Base-by-base conservation (phyloP, 306 rosid genomes). In the Rosa rugosa region DNA sequence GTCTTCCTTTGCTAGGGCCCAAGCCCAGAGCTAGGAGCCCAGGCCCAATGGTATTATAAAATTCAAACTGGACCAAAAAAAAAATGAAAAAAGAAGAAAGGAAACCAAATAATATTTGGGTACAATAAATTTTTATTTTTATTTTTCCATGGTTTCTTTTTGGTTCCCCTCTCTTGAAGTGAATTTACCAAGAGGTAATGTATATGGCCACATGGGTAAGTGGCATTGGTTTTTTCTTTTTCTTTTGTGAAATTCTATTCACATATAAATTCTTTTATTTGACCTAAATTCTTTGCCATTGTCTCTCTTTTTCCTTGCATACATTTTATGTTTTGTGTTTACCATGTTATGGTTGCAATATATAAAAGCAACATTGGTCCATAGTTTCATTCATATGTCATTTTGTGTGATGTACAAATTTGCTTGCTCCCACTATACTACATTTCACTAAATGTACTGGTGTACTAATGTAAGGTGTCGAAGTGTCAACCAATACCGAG, bases 251-350 rank as follows among this genome's bases (percentile, higher is more conserved):
- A 80, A 90, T 81, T 90, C 25, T 67, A 90, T 90, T 84, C 68
- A 86, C 83, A 90, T 75, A 87, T 73, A 82, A 80, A 90, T 92
- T 89, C 89, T 87, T 92, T 89, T 56, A 83, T 90, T 87, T 42
- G 77, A 83, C 80, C 74, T 45, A 81, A 67, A 47, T 70, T 36
- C 38, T 50, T 68, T 66, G 11, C 50, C 45, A 40, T 49, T 20
- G 25, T n/a, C 38, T 18, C 27, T 44, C 18, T 34, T 77, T 38
- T 41, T 41, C n/a, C 16, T 76, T 45, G 1, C 13, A 54, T 7
- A 20, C 5, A 41, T 53, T 53, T 63, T 17, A 25, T 25, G 67
- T 31, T 16, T 64, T 14, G 10, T 0, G 11, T 16, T 14, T 36
- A 36, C 11, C 23, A 16, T 38, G 17, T 65, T 11, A 16, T 36